Base-by-base conservation (phyloP, 2,329 filamentous ascomycete genomes). In the Thielaviopsis euricoi region DNA sequence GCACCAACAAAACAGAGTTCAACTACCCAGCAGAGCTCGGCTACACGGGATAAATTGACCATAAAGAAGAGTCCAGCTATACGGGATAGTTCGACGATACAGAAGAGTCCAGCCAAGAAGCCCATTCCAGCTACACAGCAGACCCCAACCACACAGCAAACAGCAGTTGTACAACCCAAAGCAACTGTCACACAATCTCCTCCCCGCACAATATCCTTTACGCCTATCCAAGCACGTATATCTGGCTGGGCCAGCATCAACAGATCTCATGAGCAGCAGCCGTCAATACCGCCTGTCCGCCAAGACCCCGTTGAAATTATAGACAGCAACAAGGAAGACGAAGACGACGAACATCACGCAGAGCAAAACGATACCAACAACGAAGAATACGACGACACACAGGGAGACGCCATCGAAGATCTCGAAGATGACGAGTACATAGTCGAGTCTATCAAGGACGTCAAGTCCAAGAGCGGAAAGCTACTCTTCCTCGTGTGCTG, bases 401-500 rank as follows among this genome's bases (percentile, higher is more conserved):
- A 51, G 2, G 29, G 2, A 6, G 13, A 37, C 19, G 7, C n/a
- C 26, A 12, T 17, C 6, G 53, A 60, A 23, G 56, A 58, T 12
- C 49, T 60, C 2, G 46, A 40, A 25, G 56, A 60, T 2, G 58
- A 60, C 55, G 70, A 73, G 37, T 61, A 61, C 22, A 57, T 59
- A 13, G 74, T 79, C 1, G 68, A 76, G 51, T 65, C 69, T 1
- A 66, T 79, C 1, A 72, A 75, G 59, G 73, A 65, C n/a, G 68
- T 74, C 58, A 66, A 71, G 4, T 65, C 70, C 48, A 66, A 73
- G 1, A 67, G 70, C 13, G 70, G 70, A 4, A 64, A 63, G 1
- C 73, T 74, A 3, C 72, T 71, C 59, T 82, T 77, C 65, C 69
- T 73, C 29, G 77, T 82, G 0, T 72, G 74, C 6, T 82, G 79